A percentile compares a stretch with the other conserved stretches of the same genome.
Conservation (phyloP, 2,329 filamentous ascomycete species). For the Fusarium cyanostomum region DNA sequence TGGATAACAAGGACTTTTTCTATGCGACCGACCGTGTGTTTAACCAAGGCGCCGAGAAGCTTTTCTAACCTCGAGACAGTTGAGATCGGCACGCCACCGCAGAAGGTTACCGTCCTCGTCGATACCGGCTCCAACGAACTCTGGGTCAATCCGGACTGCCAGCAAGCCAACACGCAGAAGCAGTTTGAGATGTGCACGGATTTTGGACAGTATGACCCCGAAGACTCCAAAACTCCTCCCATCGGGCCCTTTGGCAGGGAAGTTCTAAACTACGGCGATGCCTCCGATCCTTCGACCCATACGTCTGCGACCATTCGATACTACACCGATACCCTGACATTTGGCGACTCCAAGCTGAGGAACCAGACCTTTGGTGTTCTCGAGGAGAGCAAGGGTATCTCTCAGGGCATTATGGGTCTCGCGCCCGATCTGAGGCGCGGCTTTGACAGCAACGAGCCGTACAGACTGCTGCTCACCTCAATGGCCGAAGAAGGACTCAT, state of each 20-base stretch:
- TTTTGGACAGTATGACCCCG: constrained; percentile 57
- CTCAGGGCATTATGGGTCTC: constrained; percentile 62
- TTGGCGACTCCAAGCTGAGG: constrained; percentile 54
- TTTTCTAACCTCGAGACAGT: constrained; percentile 44
- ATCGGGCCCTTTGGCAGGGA: constrained; percentile 50
- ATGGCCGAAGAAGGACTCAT: constrained; percentile 59
- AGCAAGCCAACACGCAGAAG: constrained; percentile 47
- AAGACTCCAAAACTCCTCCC: constrained; percentile 51
- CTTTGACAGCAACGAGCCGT: constrained; percentile 51
- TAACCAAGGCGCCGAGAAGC: neutral
- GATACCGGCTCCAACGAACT: constrained; percentile 65
- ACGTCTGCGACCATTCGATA: constrained; percentile 56
- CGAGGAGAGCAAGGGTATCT: constrained; percentile 55
- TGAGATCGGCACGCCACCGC: constrained; percentile 53
- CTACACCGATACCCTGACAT: constrained; percentile 56
- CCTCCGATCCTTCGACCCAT: constrained; percentile 47
- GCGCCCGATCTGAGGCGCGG: constrained; percentile 55
- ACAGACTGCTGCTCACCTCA: constrained; percentile 64
- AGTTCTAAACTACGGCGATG: constrained; percentile 53
- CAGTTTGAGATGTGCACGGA: constrained; percentile 50
- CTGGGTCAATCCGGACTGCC: constrained; percentile 64
- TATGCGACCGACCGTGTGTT: constrained; percentile 52
- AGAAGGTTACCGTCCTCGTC: constrained; percentile 57
- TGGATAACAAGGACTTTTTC: constrained; percentile 52
- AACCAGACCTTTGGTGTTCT: constrained; percentile 63